These are phyloP conservation scores for Cyberlindnera mycetangii DNA, from an alignment of 805 yeast species.

Conservation along the genomic window DNA sequence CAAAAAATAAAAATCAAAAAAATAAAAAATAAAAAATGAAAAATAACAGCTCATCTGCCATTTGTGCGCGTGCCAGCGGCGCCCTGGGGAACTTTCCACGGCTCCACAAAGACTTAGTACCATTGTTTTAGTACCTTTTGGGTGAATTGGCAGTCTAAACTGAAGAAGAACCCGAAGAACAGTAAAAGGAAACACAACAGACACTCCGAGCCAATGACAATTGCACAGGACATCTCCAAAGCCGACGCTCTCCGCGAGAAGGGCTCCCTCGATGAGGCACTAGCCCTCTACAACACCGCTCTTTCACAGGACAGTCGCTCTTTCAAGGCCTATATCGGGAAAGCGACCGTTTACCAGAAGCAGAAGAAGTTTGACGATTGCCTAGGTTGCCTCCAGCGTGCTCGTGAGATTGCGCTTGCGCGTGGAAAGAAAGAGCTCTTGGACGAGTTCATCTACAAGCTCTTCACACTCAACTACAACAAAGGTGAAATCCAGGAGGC, in stretches of 20 bases:
- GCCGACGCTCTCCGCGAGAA: constrained; percentile 35
- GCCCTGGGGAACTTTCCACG: neutral
- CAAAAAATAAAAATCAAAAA: no score
- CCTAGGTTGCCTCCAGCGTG: constrained; percentile 39
- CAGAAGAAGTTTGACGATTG: constrained; percentile 41
- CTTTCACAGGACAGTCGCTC: constrained; percentile 42
- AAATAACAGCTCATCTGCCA: no score
- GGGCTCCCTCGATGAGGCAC: constrained; percentile 42
- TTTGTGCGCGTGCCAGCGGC: neutral
- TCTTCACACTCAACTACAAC: constrained; percentile 40
- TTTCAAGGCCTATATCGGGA: constrained; percentile 41
- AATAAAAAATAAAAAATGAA: no score
- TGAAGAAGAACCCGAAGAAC: neutral
- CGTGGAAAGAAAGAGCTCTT: constrained; percentile 42
- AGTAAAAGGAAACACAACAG: neutral
- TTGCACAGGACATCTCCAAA: constrained; percentile 4
- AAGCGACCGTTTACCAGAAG: constrained; percentile 45
- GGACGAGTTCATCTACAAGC: constrained; percentile 43
- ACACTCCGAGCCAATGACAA: constrained; percentile 1
- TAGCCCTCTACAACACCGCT: constrained; percentile 35
- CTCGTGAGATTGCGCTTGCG: constrained; percentile 40
- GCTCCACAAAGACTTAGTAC: neutral
- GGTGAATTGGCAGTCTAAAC: no score
- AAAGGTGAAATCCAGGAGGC: constrained; percentile 40
- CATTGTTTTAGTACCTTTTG: no score